Conservation (phyloP, 345 rosid species). For the Populus tremula region DNA sequence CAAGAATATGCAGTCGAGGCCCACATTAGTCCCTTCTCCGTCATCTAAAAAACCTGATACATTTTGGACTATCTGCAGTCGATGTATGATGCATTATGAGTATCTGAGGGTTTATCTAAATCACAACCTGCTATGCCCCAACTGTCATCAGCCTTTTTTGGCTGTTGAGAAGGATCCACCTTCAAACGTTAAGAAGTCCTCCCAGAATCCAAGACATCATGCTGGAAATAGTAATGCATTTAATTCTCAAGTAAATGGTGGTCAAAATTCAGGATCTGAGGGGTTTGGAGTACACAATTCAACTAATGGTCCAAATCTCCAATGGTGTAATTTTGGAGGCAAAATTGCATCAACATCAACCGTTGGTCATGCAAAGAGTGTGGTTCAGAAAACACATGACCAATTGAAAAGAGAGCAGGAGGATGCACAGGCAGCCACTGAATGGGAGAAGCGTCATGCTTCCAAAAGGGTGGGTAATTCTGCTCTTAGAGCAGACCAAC, state of each 20-base stretch:
- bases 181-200: constrained; percentile 41
- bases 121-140: constrained; percentile 75
- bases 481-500: constrained; percentile 30
- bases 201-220: constrained; percentile 39
- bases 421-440: constrained; percentile 30
- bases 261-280: constrained; percentile 11
- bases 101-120: constrained; percentile 72
- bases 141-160: constrained; percentile 58
- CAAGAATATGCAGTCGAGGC: constrained; percentile 15
- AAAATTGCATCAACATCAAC: constrained; percentile 24
- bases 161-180: constrained; percentile 79
- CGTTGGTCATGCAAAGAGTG: constrained; percentile 36
- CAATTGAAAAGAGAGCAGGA: constrained; percentile 41
- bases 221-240: constrained; percentile 24
- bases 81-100: constrained; percentile 76
- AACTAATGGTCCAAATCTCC: constrained; percentile 30
- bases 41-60: constrained; percentile 46
- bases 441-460: not conserved
- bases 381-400: constrained; percentile 37
- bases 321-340: constrained; percentile 33
- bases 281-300: constrained; percentile 12
- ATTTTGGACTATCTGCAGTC: constrained; percentile 81
- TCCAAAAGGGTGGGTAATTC: constrained; percentile 20
- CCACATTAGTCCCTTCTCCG: constrained; percentile 26
- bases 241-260: constrained; percentile 26